A percentile compares a stretch with the other conserved stretches of the same genome.
These are phyloP conservation scores for Colletotrichum chrysophilum DNA, from an alignment of 2,329 filamentous ascomycete genomes.

Conservation along the genomic window DNA sequence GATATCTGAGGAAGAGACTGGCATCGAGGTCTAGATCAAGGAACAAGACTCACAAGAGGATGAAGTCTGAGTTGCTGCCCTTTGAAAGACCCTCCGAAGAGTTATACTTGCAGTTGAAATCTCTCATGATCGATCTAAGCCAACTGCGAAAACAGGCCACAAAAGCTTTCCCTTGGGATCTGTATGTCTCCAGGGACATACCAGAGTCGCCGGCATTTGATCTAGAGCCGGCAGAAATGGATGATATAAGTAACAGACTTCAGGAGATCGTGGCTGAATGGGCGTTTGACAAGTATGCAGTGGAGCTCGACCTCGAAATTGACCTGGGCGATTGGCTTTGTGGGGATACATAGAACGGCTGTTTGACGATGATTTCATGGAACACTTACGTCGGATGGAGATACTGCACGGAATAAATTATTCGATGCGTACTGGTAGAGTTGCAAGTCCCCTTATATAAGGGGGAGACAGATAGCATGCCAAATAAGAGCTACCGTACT, in stretches of 20 bases:
- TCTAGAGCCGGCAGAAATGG: background rate
- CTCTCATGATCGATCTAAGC: background rate
- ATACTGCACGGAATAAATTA: background rate
- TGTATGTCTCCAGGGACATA: background rate
- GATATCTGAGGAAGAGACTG: background rate
- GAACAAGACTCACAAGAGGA: constrained; percentile 3
- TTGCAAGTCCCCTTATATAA: background rate
- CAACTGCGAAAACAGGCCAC: background rate
- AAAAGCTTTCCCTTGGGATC: background rate
- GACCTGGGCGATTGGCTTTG: constrained; percentile 15
- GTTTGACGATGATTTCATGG: background rate
- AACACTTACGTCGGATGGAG: background rate
- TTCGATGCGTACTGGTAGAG: background rate
- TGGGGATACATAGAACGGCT: background rate
- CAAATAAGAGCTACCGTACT: background rate
- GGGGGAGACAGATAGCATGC: background rate
- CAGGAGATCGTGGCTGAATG: constrained; percentile 5
- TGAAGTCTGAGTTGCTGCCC: constrained; percentile 4
- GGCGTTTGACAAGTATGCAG: background rate
- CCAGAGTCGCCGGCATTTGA: background rate
- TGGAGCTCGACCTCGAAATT: constrained; percentile 4
- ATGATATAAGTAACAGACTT: background rate
- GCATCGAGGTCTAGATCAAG: background rate
- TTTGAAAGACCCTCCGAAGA: background rate
- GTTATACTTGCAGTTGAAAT: background rate